These are phyloP conservation scores for Stenocarpella maydis DNA, from an alignment of 2,329 filamentous ascomycete species.

Conservation along the genomic window DNA sequence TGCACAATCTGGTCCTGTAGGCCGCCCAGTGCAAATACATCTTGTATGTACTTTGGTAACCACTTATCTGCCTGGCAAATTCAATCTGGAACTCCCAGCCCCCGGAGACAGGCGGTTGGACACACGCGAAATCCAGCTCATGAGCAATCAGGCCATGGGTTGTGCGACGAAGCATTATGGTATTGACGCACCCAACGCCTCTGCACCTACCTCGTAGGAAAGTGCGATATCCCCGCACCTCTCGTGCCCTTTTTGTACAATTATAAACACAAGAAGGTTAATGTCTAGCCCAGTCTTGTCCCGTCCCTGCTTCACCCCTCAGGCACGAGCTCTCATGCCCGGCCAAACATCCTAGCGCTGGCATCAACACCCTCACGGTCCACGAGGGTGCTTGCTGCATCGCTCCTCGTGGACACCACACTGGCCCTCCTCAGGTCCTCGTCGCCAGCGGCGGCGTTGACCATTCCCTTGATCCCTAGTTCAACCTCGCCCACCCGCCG, in stretches of 20 bases:
- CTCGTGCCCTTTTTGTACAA: conserved; percentile 10
- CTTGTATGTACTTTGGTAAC: neutral
- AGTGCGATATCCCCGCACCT: neutral
- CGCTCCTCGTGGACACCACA: conserved; percentile 44
- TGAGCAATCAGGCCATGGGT: neutral
- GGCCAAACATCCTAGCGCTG: conserved; percentile 27
- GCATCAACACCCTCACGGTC: conserved; percentile 43
- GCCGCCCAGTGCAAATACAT: neutral
- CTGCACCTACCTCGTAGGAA: neutral
- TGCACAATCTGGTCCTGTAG: no score
- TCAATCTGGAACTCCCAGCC: neutral
- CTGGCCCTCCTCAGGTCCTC: conserved; percentile 51
- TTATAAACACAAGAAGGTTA: conserved; percentile 27
- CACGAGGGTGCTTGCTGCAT: conserved; percentile 28
- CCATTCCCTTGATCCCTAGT: conserved; percentile 64
- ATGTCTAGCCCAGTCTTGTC: conserved; percentile 4
- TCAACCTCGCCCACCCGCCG: conserved; percentile 83
- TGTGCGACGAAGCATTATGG: neutral
- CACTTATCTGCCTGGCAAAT: neutral
- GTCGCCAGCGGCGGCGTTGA: conserved; percentile 37
- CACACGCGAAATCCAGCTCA: neutral
- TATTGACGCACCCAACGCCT: conserved; percentile 10
- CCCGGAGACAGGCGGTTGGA: neutral
- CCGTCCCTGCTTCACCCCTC: conserved; percentile 42
- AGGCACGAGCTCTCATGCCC: conserved; percentile 32